Evolutionary conservation across 306 rosid genomes (phyloP), one percentile per base, ranked within the genome.

Genomic region (Lupinus albus): DNA sequence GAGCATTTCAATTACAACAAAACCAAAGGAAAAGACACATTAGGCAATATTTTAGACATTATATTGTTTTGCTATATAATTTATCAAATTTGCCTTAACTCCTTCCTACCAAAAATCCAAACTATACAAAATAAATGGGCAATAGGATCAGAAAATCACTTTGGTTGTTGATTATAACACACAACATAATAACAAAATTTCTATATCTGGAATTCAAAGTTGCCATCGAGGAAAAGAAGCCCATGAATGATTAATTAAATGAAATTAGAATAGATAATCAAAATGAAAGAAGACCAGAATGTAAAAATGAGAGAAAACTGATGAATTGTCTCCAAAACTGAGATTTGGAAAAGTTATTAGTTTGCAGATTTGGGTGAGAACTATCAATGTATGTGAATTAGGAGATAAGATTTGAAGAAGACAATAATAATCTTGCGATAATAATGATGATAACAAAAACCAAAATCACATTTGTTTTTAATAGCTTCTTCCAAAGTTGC

Each of bases 211-310:
- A 42, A 55, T 11, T 33, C 6, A 21, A 68, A 68, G 64, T 8
- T 41, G 48, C 3, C 44, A 44, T 12, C 51, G 49, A 20, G 61
- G 71, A 59, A 46, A 50, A 32, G 50, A 73, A 55, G 44, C 50
- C 38, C 48, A 52, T 17, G n/a, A 46, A 59, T 59, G 33, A 16
- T n/a, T 17, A 46, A 44, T 0, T 41, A 16, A 71, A 47, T 7
- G 50, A 41, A 20, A 1, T 20, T 20, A 20, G 25, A 20, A 2
- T 25, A 39, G 8, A 30, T 30, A 0, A 36, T 64, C 13, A 1
- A 56, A 74, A 33, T 36, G 33, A 33, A 61, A 18, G 36, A 61
- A 63, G 39, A 20, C 30, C 56, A 44, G 8, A 49, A 60, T 0
- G 10, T 59, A 11, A 71, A 60, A 11, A 4, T 32, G 2, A 38